Evolutionary conservation across 352 stramenopile genomes (phyloP).

Genomic region (Pilasporangium apinafurcum): DNA sequence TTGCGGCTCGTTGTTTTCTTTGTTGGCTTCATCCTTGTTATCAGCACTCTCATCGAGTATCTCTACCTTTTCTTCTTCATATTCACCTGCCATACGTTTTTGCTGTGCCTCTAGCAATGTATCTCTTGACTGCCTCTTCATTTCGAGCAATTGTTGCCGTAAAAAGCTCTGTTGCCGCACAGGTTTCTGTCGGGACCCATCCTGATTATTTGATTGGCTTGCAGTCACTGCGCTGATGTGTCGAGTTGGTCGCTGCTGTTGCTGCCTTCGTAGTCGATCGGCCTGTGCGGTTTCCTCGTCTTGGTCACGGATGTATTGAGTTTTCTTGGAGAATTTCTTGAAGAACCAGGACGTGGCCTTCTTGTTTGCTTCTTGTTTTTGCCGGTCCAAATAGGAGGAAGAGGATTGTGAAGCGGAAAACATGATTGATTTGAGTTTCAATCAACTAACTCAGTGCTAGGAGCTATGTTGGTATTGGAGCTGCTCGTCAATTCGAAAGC

Average conservation of each 20-base stretch:
- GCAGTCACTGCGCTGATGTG: conserved; percentile 29
- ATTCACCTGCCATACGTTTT: conserved; percentile 42
- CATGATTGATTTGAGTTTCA: no score
- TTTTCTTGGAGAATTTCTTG: conserved; percentile 60
- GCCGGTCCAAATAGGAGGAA: no score
- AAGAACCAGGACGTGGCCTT: conserved; percentile 68
- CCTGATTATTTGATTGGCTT: conserved; percentile 17
- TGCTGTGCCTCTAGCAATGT: conserved; percentile 27
- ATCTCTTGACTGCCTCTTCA: conserved; percentile 70
- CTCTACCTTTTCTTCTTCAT: conserved; percentile 17
- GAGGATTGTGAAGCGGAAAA: no score
- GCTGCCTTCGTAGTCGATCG: conserved; percentile 21
- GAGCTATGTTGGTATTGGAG: no score
- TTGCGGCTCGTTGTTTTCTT: no score
- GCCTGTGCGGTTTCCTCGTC: conserved; percentile 40
- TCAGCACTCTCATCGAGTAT: conserved; percentile 25
- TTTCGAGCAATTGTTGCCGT: conserved; percentile 61
- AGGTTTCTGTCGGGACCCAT: conserved; percentile 16
- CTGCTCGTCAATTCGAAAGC: no score
- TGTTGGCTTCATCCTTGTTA: conserved; percentile 25
- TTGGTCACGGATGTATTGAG: conserved; percentile 46
- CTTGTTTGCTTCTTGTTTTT: conserved; percentile 51
- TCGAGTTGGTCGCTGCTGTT: conserved; percentile 8
- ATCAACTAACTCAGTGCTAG: no score
- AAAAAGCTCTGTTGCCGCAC: conserved; percentile 65